Base-by-base conservation (phyloP, 768 basidiomycete species). In the Trametes coccinea region DNA sequence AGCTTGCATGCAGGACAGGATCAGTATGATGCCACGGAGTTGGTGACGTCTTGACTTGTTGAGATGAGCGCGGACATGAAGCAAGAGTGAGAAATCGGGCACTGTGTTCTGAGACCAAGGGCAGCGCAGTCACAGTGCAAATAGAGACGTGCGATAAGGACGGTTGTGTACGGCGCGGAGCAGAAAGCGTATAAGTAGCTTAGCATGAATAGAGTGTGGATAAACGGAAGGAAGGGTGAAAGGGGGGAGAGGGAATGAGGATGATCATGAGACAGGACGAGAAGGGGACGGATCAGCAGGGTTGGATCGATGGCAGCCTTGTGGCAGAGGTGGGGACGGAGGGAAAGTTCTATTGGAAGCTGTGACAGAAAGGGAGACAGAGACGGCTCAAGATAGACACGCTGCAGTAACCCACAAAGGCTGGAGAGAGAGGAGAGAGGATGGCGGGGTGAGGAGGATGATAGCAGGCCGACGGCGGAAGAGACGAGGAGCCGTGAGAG, bases 281-380 rank as follows among this genome's bases (percentile, higher is more conserved):
- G 34, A 45, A 16, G 29, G 31, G 57, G 31, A 47, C 57, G 57
- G 49, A 59, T 52, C 57, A 59, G 50, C n/a, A 41, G 57, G 43
- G 49, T 27, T 43, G 49, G 57, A 59, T 59, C 57, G 57, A 59
- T 59, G 57, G 57, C 57, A 44, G 57, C 57, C 57, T 59, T 51
- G 57, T 59, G 57, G 57, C 57, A 59, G 41, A 59, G 57, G 45
- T 59, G 40, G 37, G 39, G 40, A 49, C 56, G 56, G 56, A 41
- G 56, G 29, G 57, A 59, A 59, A 8, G 57, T 59, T 59, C 57
- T 27, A 17, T n/a, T 51, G 49, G 57, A 59, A 59, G 9, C 11
- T 29, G 33, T 33, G 41, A 46, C 29, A 27, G 44, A 30, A 22
- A 6, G 33, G 40, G 30, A 13, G 22, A 22, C 29, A 11, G 29